phyloP scores from a whole-genome alignment of 2,329 filamentous ascomycete genomes.

The Verruconis gallopava region DNA sequence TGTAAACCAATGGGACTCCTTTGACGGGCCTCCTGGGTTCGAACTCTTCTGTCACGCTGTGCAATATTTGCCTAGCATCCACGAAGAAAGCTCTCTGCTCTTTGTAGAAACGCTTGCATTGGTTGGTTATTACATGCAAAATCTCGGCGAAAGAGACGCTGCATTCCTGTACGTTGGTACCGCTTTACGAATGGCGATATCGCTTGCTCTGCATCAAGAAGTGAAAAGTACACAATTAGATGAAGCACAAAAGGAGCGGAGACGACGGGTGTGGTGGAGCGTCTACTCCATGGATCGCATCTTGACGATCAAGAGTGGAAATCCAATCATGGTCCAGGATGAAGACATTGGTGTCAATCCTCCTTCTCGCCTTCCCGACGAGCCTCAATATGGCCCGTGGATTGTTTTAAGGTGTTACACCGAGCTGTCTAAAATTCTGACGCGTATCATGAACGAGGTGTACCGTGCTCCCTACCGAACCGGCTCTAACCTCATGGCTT shows the following conservation, averaged over 20 bases:
- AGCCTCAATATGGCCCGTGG: constrained; percentile 32
- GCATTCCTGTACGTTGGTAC: constrained; percentile 37
- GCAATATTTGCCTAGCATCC: constrained; percentile 40
- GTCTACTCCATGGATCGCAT: constrained; percentile 43
- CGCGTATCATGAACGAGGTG: constrained; percentile 36
- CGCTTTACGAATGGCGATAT: constrained; percentile 45
- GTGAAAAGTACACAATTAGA: constrained; percentile 28
- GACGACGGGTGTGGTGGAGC: constrained; percentile 43
- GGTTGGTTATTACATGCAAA: constrained; percentile 45
- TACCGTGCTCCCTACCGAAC: constrained; percentile 37
- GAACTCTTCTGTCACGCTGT: constrained; percentile 41
- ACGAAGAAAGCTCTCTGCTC: constrained; percentile 41
- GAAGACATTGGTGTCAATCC: constrained; percentile 37
- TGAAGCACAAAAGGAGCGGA: constrained; percentile 33
- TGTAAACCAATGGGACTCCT: constrained; percentile 42
- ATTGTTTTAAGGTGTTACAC: constrained; percentile 40
- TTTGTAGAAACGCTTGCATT: constrained; percentile 43
- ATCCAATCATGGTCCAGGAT: constrained; percentile 42
- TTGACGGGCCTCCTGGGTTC: constrained; percentile 42
- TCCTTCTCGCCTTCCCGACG: constrained; percentile 24
- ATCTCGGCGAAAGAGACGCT: constrained; percentile 41
- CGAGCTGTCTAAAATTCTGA: constrained; percentile 39
- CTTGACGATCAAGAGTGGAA: constrained; percentile 40
- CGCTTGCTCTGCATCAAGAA: constrained; percentile 43
- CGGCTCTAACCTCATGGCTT: constrained; percentile 34